Evolutionary conservation across 805 yeast species (phyloP), one percentile per base, ranked within the genome.

Genomic region (Cyberlindnera nakhonratchasimensis): DNA sequence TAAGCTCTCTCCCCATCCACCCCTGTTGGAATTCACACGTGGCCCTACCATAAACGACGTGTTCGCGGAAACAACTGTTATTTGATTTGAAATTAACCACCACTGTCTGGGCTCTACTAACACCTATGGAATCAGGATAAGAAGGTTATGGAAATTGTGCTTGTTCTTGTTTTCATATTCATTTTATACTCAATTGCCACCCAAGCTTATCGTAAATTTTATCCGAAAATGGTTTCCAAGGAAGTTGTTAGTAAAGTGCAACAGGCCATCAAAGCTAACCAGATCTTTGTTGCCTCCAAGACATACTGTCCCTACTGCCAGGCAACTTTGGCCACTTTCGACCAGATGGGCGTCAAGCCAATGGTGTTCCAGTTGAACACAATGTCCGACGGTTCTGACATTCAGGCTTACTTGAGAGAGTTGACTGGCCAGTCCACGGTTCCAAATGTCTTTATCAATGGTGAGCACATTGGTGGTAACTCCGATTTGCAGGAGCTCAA

Each of bases 381-480:
- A 71, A 68, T 69, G 45, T 74, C 66, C n/a, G 90, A 88, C 47
- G 97, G 97, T 44, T 66, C 69, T 36, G 90, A 82, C 24, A 77
- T 89, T 53, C 97, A 90, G 69, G 82, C 70, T 37, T 95, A 95
- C 52, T 72, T 91, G 47, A 64, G 62, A 40, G 79, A 83, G 61
- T 65, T 88, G 46, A 86, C 95, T 29, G 93, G 95, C 46, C 98
- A 91, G 73, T 76, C 80, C 53, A 88, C 97, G 29, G 98, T 91
- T 48, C 99, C 99, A 49, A 89, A 85, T 63, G 76, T 91, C 54
- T 91, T 84, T 70, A 88, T 91, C 63, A 80, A 74, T 36, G 96
- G 96, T 47, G 75, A 90, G 67, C 96, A 89, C 71, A 79, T 91
- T 58, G 99, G 99, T 47, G 99, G 99, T 48, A 87, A 89, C 75